Conservation (phyloP, 2,329 filamentous ascomycete species). For the Botryotinia convoluta region DNA sequence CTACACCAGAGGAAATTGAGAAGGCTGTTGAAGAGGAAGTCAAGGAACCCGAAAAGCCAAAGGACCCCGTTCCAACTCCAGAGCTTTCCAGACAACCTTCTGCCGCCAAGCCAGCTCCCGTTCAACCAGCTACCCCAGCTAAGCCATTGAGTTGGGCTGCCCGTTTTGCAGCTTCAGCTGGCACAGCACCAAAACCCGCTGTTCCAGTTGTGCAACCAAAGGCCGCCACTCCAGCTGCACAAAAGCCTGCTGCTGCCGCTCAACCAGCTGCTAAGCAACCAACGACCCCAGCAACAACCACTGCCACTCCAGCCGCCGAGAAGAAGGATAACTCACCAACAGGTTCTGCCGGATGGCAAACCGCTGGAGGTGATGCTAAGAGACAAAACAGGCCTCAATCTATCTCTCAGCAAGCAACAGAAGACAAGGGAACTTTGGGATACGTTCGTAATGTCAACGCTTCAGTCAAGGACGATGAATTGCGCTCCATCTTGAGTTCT, state of each 20-base stretch:
- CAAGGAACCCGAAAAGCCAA: constrained; percentile 64
- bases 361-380: constrained; percentile 72
- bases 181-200: constrained; percentile 53
- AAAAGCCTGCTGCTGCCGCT: constrained; percentile 40
- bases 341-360: constrained; percentile 72
- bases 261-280: constrained; percentile 41
- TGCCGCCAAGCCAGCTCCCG: constrained; percentile 53
- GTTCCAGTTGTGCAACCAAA: constrained; percentile 50
- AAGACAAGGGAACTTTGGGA: constrained; percentile 75
- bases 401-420: constrained; percentile 53
- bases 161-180: constrained; percentile 58
- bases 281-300: constrained; percentile 44
- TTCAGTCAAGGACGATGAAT: constrained; percentile 72
- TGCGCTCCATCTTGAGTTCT: constrained; percentile 67
- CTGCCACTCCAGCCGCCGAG: constrained; percentile 42
- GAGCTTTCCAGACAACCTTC: constrained; percentile 30
- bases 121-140: constrained; percentile 36
- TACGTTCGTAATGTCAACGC: constrained; percentile 97
- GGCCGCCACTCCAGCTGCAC: constrained; percentile 53
- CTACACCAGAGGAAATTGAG: constrained; percentile 48
- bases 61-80: constrained; percentile 58
- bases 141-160: constrained; percentile 77
- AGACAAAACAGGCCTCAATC: constrained; percentile 75
- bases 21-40: constrained; percentile 55
- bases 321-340: constrained; percentile 37